Evolutionary conservation across 2,329 filamentous ascomycete species (phyloP).

Genomic region (Chaetomiaceae sp.): DNA sequence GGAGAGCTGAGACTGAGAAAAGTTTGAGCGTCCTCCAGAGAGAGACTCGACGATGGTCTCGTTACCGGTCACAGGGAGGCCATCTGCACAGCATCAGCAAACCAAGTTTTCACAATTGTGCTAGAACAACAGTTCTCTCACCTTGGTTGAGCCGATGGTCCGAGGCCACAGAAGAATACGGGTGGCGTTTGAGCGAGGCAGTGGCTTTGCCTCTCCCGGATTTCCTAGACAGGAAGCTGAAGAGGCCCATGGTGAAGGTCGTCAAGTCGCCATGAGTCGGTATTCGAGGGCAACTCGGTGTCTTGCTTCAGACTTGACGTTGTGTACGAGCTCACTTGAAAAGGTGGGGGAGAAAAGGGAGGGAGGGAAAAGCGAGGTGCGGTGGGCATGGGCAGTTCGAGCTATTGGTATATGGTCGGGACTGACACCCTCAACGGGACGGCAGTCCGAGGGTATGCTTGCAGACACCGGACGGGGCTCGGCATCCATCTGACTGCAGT

Average conservation of each 20-base stretch:
- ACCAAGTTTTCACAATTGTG: not conserved
- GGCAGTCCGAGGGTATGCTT: not conserved
- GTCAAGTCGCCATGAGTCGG: conserved; percentile 7
- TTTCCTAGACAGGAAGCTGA: conserved; percentile 31
- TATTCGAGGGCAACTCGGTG: not conserved
- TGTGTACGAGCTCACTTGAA: no score
- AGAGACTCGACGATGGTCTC: conserved; percentile 37
- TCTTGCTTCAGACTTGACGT: not conserved
- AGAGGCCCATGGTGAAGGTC: conserved; percentile 29
- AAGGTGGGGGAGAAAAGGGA: not conserved
- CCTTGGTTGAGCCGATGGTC: conserved; percentile 24
- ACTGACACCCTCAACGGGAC: not conserved
- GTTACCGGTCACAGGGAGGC: conserved; percentile 40
- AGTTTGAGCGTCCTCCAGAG: conserved; percentile 32
- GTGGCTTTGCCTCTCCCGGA: conserved; percentile 17
- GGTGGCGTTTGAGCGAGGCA: conserved; percentile 19
- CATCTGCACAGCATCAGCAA: conserved; percentile 30
- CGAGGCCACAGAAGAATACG: conserved; percentile 22
- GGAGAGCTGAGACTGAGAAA: conserved; percentile 27
- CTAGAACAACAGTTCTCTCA: conserved; percentile 17
- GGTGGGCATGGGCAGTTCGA: no score
- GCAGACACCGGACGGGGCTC: not conserved
- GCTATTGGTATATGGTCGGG: no score
- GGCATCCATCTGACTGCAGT: conserved; percentile 6
- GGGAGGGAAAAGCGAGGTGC: not conserved